Evolutionary conservation across 2,329 filamentous ascomycete genomes (phyloP).

Genomic region (Botryosphaeria agaves): DNA sequence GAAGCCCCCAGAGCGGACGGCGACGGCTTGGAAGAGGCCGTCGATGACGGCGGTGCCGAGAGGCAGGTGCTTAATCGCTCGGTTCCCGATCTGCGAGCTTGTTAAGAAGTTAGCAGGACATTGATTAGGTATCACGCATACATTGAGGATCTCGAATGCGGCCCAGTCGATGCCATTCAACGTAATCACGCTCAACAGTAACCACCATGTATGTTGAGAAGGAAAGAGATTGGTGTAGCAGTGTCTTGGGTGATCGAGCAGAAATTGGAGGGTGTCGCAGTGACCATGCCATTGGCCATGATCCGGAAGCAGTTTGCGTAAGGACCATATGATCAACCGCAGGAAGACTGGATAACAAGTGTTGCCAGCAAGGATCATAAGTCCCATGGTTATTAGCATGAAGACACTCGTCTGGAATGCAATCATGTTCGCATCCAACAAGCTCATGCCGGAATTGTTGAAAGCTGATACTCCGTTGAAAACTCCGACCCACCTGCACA

Average conservation of each 20-base stretch:
- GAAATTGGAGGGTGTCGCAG: slow-evolving; percentile 80
- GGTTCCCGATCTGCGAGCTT: slow-evolving; percentile 63
- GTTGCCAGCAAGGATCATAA: slow-evolving; percentile 86
- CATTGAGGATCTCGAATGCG: slow-evolving; percentile 84
- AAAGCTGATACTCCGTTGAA: slow-evolving; percentile 81
- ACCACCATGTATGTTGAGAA: slow-evolving; percentile 81
- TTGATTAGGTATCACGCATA: slow-evolving; percentile 16
- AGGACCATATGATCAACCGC: slow-evolving; percentile 84
- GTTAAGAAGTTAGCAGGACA: too few relatives aligned
- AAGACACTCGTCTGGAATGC: slow-evolving; percentile 68
- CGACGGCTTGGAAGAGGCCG: slow-evolving; percentile 77
- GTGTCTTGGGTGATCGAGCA: slow-evolving; percentile 85
- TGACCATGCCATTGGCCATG: slow-evolving; percentile 48
- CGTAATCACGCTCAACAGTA: slow-evolving; percentile 68
- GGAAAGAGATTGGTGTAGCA: slow-evolving; percentile 95
- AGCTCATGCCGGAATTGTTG: slow-evolving; percentile 84
- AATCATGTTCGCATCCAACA: slow-evolving; percentile 87
- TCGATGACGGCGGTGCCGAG: slow-evolving; percentile 63
- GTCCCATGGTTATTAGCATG: slow-evolving; percentile 59
- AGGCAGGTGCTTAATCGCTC: slow-evolving; percentile 49
- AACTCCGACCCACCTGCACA: slow-evolving; percentile 56
- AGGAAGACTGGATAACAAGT: slow-evolving; percentile 93
- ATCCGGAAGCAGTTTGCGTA: slow-evolving; percentile 49
- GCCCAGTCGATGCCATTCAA: slow-evolving; percentile 76
- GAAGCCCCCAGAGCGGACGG: slow-evolving; percentile 84